These are phyloP conservation scores for Colletotrichum salicis DNA, from an alignment of 2,329 filamentous ascomycete species.

Conservation along the genomic window DNA sequence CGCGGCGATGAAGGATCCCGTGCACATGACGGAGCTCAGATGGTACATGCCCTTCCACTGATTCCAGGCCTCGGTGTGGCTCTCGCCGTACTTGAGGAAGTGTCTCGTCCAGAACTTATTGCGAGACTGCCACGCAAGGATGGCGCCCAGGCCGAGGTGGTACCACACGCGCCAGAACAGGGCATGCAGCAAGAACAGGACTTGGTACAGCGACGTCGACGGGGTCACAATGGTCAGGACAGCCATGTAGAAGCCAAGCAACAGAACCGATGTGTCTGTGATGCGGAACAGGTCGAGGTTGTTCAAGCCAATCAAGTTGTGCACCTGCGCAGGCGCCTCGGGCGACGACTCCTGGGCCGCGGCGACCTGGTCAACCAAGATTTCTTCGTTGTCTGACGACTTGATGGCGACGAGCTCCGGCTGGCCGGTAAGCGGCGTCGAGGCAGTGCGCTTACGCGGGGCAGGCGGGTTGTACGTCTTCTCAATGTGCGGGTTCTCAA, in stretches of 20 bases:
- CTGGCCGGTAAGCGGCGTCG: conserved; percentile 42
- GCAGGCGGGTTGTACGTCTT: conserved; percentile 95
- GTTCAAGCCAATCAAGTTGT: conserved; percentile 82
- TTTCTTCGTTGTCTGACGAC: conserved; percentile 32
- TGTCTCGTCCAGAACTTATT: conserved; percentile 96
- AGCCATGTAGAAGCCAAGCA: conserved; percentile 81
- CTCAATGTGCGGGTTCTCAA: conserved; percentile 98
- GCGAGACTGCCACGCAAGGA: conserved; percentile 86
- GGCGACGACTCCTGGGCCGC: conserved; percentile 59
- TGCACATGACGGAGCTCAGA: conserved; percentile 89
- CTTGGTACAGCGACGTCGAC: conserved; percentile 78
- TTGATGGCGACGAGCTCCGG: conserved; percentile 25
- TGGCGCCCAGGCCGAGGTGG: conserved; percentile 84
- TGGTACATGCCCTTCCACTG: conserved; percentile 99
- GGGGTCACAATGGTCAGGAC: conserved; percentile 80
- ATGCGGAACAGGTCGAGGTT: conserved; percentile 91
- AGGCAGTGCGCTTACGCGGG: conserved; percentile 68
- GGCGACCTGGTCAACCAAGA: conserved; percentile 36
- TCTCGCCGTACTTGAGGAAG: conserved; percentile 96
- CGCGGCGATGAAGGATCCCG: conserved; percentile 87
- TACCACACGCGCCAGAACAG: conserved; percentile 91
- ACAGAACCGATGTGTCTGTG: conserved; percentile 82
- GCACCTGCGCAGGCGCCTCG: conserved; percentile 73
- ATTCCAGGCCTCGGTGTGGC: conserved; percentile 89
- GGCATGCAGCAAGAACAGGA: conserved; percentile 84